Evolutionary conservation across 2,329 filamentous ascomycete species (phyloP), one percentile per base, ranked within the genome.

Genomic region (Chrysoporthe cubensis): DNA sequence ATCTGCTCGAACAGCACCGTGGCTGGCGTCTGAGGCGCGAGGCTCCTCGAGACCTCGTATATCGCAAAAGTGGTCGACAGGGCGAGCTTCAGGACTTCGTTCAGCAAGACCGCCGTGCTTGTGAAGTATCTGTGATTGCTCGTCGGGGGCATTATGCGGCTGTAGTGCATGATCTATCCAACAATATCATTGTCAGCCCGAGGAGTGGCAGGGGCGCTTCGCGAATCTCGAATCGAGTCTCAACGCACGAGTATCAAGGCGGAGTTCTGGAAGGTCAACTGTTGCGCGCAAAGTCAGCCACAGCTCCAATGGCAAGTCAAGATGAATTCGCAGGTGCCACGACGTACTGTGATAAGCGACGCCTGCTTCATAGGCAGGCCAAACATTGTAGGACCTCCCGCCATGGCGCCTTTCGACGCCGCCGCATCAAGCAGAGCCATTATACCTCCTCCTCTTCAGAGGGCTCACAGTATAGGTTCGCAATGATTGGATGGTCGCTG

Each of bases 51-150:
- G 64, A 93, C 90, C 73, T 97, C 94, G 82, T 96, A 93, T 62
- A 97, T 86, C 58, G 93, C 91, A 77, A 97, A 90, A 6, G 92
- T 93, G 54, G 97, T 83, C 73, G 92, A 96, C 66, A 98, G 88
- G 48, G 90, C 87, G 44, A 98, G 86, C 80, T 98, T 98, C 74
- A 97, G 87, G 59, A 97, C 86, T 80, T 99, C 96, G 78, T 94
- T 96, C 71, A 98, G 85, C 77, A 98, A 93, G 65, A 99, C 93
- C 56, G 95, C 94, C 11, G 96, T 98, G 54, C 94, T 97, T 50
- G 95, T 90, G 74, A 96, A 93, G 80, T 97, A 98, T 77, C 94
- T 90, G 76, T 94, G 92, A 72, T 93, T 92, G 76, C 90, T 89
- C 11, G 87, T 84, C 11, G 90, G 85, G n/a, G 94, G 91, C 94